Evolutionary conservation across 225 moss, liverwort and hornwort genomes (phyloP).

Genomic region (Rhytidiadelphus loreus): DNA sequence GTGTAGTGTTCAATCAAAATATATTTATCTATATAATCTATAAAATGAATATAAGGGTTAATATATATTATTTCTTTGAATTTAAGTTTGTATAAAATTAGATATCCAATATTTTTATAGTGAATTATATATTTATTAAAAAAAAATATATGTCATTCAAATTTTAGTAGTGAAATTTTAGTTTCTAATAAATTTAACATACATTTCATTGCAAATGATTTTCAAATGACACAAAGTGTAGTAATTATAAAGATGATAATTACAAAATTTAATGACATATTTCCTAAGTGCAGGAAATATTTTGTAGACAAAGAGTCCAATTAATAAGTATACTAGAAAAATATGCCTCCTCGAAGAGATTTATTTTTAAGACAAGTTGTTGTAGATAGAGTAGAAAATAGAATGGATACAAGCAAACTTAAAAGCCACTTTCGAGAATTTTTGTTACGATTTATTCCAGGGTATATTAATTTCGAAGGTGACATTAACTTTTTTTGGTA

Average conservation of each 20-base stretch:
- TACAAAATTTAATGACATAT: no score
- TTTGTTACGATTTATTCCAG: background rate
- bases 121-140: background rate
- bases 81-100: no score
- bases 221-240: rapidly evolving
- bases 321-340: background rate
- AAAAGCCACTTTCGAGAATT: background rate
- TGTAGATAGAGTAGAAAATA: background rate
- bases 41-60: no score
- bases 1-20: background rate
- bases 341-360: background rate
- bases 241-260: no score
- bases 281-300: background rate
- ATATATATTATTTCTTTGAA: no score
- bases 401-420: background rate
- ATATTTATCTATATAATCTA: no score
- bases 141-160: background rate
- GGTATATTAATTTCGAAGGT: constrained; percentile 2
- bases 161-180: no score
- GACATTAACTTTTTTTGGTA: background rate
- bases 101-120: background rate
- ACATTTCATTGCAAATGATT: background rate
- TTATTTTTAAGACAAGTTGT: background rate
- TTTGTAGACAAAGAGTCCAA: background rate
- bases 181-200: background rate